Conservation (phyloP, 1,284 basidiomycete genomes). For the Heterobasidion irregulare region DNA sequence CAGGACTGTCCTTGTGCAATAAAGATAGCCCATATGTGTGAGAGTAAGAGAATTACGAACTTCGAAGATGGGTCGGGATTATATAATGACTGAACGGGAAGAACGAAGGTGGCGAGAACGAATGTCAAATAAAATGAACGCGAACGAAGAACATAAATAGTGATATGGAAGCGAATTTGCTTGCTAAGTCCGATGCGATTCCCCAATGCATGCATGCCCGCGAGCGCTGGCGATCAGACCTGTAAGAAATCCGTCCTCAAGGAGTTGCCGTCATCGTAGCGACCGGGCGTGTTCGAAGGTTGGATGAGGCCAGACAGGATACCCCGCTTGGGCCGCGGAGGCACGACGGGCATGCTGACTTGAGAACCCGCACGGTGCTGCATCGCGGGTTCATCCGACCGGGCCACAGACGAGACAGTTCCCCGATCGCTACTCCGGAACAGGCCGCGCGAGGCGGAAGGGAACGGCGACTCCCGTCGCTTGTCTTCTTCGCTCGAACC, state of each 20-base stretch:
- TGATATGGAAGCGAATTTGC: background rate
- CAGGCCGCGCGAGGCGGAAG: too few species aligned
- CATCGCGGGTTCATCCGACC: background rate
- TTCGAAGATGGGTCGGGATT: too few species aligned
- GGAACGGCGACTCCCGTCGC: too few species aligned
- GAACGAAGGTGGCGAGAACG: background rate
- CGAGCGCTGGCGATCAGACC: background rate
- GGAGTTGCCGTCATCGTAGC: background rate
- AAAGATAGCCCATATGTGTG: too few species aligned
- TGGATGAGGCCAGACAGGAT: background rate
- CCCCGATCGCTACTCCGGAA: too few species aligned
- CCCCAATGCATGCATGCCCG: background rate
- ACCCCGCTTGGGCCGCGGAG: background rate
- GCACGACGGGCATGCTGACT: background rate
- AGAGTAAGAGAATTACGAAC: too few species aligned
- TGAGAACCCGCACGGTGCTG: background rate
- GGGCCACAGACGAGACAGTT: too few species aligned
- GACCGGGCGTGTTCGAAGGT: background rate
- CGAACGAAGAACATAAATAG: background rate
- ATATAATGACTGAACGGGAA: background rate
- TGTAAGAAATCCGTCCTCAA: slow-evolving; percentile 1
- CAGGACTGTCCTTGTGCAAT: too few species aligned
- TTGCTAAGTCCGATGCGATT: too few species aligned
- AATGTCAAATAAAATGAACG: background rate
- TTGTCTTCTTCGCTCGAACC: too few species aligned